Conservation (phyloP, 1,139 yeast species). For the Nadsonia commutata region DNA sequence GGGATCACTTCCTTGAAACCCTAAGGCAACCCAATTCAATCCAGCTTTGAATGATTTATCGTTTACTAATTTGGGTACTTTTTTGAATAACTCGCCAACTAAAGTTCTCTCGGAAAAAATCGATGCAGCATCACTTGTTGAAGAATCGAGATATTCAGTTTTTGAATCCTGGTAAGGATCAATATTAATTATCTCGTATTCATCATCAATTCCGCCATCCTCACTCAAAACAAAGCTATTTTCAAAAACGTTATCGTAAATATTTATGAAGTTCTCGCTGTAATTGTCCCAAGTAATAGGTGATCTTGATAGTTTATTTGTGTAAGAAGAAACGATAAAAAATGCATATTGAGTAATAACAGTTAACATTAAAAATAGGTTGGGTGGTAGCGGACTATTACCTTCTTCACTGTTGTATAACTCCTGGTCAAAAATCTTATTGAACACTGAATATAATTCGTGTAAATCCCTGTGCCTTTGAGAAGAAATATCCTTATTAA, state of each 20-base stretch:
- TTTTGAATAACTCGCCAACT: background rate
- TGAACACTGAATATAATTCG: background rate
- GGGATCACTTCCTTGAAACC: conserved; percentile 27
- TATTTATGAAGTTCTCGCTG: background rate
- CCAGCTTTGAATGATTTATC: conserved; percentile 8
- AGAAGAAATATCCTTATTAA: no score
- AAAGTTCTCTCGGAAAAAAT: background rate
- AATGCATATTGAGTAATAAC: background rate
- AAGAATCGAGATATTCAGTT: background rate
- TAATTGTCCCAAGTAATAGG: background rate
- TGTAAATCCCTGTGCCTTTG: no score
- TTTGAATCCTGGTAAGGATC: no score
- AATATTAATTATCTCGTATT: background rate
- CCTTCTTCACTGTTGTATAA: background rate
- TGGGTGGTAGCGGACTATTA: background rate
- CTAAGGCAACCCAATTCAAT: conserved; percentile 22
- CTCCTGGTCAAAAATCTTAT: background rate
- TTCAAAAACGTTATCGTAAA: background rate
- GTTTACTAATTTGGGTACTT: background rate
- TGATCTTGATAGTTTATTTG: background rate
- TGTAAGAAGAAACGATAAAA: background rate
- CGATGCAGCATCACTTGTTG: background rate
- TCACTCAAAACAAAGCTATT: background rate
- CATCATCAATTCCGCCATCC: background rate
- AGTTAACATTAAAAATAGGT: background rate